Evolutionary conservation across 2,329 filamentous ascomycete species (phyloP).

Genomic region (Mycogone perniciosa): DNA sequence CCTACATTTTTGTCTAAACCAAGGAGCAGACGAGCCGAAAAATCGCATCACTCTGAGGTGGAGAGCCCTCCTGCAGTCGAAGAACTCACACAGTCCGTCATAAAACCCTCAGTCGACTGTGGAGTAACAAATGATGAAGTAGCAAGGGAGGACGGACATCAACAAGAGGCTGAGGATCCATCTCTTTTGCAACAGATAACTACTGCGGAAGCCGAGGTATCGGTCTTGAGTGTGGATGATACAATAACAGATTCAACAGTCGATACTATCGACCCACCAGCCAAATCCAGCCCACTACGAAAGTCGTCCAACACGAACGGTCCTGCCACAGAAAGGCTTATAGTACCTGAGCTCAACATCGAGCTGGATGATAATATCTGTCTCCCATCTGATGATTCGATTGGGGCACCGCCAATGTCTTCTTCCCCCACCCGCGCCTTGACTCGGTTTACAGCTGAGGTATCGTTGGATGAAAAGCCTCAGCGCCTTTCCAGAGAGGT

Average conservation of each 20-base stretch:
- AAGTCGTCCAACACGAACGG: background rate
- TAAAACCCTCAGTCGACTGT: no score
- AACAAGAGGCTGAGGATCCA: background rate
- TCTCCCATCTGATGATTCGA: background rate
- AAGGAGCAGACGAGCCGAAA: background rate
- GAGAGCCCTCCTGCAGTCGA: background rate
- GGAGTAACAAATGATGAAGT: background rate
- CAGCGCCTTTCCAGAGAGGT: background rate
- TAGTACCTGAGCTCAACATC: background rate
- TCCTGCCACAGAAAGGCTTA: background rate
- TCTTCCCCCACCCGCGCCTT: constrained; percentile 8
- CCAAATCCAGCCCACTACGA: background rate
- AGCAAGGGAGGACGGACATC: background rate
- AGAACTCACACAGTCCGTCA: background rate
- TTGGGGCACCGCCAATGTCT: background rate
- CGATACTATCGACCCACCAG: no score
- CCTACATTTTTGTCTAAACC: constrained; percentile 21
- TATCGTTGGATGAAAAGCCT: constrained; percentile 4
- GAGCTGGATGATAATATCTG: background rate
- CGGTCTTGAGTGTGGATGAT: background rate
- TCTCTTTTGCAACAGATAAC: background rate
- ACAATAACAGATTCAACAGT: background rate
- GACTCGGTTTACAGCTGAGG: background rate
- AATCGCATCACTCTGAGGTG: background rate
- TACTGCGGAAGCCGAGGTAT: background rate